Evolutionary conservation across 352 stramenopile species (phyloP).

Genomic region (Blastocystis sp.): DNA sequence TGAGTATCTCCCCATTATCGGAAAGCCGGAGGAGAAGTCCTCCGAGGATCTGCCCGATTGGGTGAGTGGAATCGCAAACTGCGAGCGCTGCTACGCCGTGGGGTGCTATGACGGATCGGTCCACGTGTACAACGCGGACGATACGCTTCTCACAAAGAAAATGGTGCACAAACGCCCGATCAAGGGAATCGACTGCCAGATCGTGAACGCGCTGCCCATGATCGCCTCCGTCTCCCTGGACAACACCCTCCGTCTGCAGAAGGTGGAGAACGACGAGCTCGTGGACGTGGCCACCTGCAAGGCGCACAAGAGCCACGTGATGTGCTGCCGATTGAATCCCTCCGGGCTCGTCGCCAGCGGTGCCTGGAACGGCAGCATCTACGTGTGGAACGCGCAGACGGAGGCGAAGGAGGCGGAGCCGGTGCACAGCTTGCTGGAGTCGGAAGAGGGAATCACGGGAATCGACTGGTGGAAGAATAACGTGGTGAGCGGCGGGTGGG

Average conservation of each 20-base stretch:
- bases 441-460: background rate
- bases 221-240: slow-evolving; percentile 46
- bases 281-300: background rate
- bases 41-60: slow-evolving; percentile 57
- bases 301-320: slow-evolving; percentile 52
- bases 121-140: slow-evolving; percentile 38
- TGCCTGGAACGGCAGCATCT: slow-evolving; percentile 56
- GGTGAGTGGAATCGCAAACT: slow-evolving; percentile 22
- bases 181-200: slow-evolving; percentile 28
- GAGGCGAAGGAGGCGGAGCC: slow-evolving; percentile 17
- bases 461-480: slow-evolving; percentile 1
- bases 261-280: background rate
- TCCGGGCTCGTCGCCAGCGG: background rate
- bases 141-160: slow-evolving; percentile 1
- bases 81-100: slow-evolving; percentile 16
- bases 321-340: slow-evolving; percentile 14
- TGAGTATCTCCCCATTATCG: slow-evolving; percentile 67
- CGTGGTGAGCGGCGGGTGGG: slow-evolving; percentile 56
- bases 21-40: slow-evolving; percentile 67
- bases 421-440: slow-evolving; percentile 27
- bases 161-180: slow-evolving; percentile 49
- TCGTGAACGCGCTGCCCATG: background rate
- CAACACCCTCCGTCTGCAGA: background rate
- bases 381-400: slow-evolving; percentile 17
- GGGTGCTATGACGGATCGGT: slow-evolving; percentile 65